Conservation (phyloP, 73 alveolate species). For the Tetrahymena malaccensis region DNA sequence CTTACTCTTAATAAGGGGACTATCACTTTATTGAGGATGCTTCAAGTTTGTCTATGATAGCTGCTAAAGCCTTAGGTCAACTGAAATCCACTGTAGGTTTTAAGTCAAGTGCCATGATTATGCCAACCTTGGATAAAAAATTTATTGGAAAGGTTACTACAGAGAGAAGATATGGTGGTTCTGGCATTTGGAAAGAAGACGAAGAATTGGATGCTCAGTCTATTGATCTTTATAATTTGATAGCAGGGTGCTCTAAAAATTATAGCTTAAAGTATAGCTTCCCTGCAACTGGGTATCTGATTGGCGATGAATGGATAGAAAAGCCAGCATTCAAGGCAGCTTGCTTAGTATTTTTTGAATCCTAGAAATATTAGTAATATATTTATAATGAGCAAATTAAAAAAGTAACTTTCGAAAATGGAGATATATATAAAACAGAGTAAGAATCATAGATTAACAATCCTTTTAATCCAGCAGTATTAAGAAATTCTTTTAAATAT, state of each 20-base stretch:
- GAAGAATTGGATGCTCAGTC: not conserved
- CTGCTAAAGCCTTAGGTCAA: not conserved
- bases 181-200: not conserved
- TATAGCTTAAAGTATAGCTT: not conserved
- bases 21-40: not conserved
- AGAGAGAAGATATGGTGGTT: not conserved
- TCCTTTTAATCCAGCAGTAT: not conserved
- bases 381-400: not conserved
- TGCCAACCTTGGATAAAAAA: not conserved
- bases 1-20: not conserved
- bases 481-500: not conserved
- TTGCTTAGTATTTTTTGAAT: not conserved
- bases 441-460: not conserved
- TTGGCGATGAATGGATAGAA: not conserved
- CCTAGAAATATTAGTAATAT: not conserved
- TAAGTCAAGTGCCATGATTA: not conserved
- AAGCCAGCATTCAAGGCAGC: not conserved
- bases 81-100: not conserved
- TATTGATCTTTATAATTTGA: not conserved
- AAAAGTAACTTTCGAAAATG: not conserved
- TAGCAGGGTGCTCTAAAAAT: not conserved
- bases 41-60: not conserved
- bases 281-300: not conserved
- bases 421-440: not conserved
- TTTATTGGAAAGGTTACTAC: not conserved